Conservation (phyloP, 2,329 filamentous ascomycete genomes). For the Aspergillus carbonarius region DNA sequence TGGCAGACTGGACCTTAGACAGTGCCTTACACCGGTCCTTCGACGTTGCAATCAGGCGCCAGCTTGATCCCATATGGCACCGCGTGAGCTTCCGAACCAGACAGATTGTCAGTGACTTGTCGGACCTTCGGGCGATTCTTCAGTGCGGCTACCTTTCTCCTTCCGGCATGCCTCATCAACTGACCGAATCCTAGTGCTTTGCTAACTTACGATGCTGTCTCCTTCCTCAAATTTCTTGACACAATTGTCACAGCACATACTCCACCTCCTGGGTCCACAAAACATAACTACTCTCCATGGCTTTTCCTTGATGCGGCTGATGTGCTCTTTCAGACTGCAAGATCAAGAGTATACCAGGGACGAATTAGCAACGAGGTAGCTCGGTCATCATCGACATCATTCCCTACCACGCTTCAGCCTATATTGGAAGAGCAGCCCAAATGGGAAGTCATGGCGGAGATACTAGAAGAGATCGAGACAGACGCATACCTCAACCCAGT, state of each 20-base stretch:
- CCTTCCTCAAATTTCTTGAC: conserved; percentile 89
- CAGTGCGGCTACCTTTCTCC: conserved; percentile 50
- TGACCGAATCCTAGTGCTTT: conserved; percentile 52
- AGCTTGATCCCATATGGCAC: conserved; percentile 96
- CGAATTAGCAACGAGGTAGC: conserved; percentile 62
- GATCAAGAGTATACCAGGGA: conserved; percentile 79
- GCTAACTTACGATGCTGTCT: conserved; percentile 83
- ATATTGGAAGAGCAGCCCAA: conserved; percentile 94
- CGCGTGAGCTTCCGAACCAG: conserved; percentile 91
- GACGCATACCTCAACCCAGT: conserved; percentile 82
- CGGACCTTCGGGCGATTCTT: conserved; percentile 77
- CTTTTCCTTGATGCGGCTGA: conserved; percentile 93
- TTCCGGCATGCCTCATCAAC: not conserved
- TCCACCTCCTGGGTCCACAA: conserved; percentile 80
- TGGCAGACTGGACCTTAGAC: conserved; percentile 96
- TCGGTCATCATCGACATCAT: conserved; percentile 46
- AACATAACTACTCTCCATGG: conserved; percentile 91
- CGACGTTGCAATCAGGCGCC: conserved; percentile 80
- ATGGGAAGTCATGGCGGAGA: conserved; percentile 84
- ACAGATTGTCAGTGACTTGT: conserved; percentile 88
- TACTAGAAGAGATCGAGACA: conserved; percentile 88
- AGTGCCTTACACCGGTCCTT: conserved; percentile 91
- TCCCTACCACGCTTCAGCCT: conserved; percentile 66
- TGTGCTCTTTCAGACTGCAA: conserved; percentile 88
- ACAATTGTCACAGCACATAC: conserved; percentile 90